These are phyloP conservation scores for Orbilia quercus DNA, from an alignment of 2,329 filamentous ascomycete species.

Conservation along the genomic window DNA sequence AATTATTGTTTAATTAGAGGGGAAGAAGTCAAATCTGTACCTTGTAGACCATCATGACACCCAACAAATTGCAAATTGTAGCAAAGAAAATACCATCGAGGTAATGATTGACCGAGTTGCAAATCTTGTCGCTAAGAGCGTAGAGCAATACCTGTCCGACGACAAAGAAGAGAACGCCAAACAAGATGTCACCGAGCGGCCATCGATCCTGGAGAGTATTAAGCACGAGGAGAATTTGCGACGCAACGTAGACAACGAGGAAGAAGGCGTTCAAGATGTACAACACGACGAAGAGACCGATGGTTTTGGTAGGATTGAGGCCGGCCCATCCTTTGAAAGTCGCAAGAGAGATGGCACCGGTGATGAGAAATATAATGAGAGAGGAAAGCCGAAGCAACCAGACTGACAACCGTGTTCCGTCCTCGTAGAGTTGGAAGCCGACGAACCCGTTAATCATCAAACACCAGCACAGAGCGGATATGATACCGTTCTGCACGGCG, in stretches of 20 bases:
- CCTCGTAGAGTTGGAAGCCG: conserved; percentile 97
- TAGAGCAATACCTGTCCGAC: conserved; percentile 93
- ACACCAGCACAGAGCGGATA: conserved; percentile 86
- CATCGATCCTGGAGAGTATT: conserved; percentile 94
- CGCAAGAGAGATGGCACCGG: conserved; percentile 85
- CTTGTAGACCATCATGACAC: conserved; percentile 99
- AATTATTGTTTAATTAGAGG: not conserved
- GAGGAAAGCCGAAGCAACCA: conserved; percentile 89
- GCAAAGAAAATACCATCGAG: conserved; percentile 94
- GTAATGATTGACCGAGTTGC: conserved; percentile 86
- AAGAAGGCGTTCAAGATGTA: conserved; percentile 91
- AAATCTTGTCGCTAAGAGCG: conserved; percentile 86
- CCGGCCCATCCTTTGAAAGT: conserved; percentile 95
- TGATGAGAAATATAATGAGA: conserved; percentile 82
- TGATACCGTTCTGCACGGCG: conserved; percentile 83
- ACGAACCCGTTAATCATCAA: conserved; percentile 97
- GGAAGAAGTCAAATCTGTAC: conserved; percentile 64
- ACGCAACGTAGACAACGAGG: conserved; percentile 82
- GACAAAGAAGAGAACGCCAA: conserved; percentile 91
- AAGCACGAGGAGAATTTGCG: conserved; percentile 88
- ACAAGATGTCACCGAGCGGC: conserved; percentile 90
- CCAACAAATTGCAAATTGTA: conserved; percentile 90
- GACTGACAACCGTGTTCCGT: conserved; percentile 90
- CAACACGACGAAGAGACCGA: conserved; percentile 88
- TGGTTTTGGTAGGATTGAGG: conserved; percentile 82